These are phyloP conservation scores for Papilionanthe hybrid DNA, from an alignment of 116 monocot genomes.

Conservation along the genomic window DNA sequence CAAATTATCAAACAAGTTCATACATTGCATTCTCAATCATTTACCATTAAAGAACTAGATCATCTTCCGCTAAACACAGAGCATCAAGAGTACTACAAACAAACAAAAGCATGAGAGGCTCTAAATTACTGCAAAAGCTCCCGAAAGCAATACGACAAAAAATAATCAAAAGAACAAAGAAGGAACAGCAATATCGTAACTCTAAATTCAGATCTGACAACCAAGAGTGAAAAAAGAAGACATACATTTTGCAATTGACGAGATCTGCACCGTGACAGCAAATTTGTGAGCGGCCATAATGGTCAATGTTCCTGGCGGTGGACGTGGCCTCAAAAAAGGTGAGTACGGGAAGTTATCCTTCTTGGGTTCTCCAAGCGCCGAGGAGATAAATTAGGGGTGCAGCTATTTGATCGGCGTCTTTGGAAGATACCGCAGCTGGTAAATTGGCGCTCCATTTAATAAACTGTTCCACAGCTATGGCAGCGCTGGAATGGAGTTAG, in stretches of 20 bases:
- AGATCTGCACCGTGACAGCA: neutral
- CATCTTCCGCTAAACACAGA: neutral
- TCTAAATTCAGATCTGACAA: neutral
- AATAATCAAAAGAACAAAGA: neutral
- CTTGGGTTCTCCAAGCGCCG: neutral
- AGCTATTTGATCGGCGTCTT: neutral
- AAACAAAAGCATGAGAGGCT: no score
- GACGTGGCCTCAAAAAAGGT: neutral
- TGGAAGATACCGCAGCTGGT: no score
- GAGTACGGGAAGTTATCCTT: neutral
- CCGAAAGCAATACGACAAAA: no score
- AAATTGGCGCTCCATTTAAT: no score
- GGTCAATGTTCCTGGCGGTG: neutral
- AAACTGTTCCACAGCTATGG: no score
- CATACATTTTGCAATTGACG: neutral
- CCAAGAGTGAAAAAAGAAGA: no score
- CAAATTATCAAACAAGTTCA: neutral
- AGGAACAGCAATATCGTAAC: neutral
- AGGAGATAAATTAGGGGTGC: neutral
- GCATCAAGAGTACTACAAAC: neutral
- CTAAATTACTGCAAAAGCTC: no score
- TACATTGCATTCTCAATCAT: neutral
- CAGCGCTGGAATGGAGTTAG: no score
- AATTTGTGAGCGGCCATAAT: neutral
- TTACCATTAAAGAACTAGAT: neutral